A percentile compares a stretch with the other conserved stretches of the same genome.
These are phyloP conservation scores for Barbarea vulgaris DNA, from an alignment of 345 rosid genomes.

Conservation along the genomic window DNA sequence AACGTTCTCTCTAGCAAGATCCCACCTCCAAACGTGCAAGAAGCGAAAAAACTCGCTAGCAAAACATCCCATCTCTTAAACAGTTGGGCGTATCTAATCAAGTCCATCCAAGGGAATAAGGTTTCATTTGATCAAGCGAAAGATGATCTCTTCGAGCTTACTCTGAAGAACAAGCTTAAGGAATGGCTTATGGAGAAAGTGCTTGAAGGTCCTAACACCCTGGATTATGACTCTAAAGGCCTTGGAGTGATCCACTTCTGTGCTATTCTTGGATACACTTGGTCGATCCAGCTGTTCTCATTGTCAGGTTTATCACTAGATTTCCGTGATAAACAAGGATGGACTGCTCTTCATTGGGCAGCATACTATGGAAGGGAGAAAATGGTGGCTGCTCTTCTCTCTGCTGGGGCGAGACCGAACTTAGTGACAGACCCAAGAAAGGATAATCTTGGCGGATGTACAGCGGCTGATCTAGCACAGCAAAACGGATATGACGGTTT, in stretches of 20 bases:
- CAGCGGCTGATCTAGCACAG: slow-evolving; percentile 86
- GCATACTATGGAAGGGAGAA: slow-evolving; percentile 86
- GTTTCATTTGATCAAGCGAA: slow-evolving; percentile 63
- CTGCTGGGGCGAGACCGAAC: slow-evolving; percentile 89
- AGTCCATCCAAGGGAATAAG: slow-evolving; percentile 55
- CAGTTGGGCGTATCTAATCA: slow-evolving; percentile 73
- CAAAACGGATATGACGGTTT: slow-evolving; percentile 75
- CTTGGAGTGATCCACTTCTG: slow-evolving; percentile 92
- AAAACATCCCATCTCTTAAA: slow-evolving; percentile 55
- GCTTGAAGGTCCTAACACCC: slow-evolving; percentile 57
- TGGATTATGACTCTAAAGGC: slow-evolving; percentile 71
- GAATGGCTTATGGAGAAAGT: slow-evolving; percentile 94
- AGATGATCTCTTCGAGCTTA: slow-evolving; percentile 63
- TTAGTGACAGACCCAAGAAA: slow-evolving; percentile 83
- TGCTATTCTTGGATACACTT: slow-evolving; percentile 81
- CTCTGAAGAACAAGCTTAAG: slow-evolving; percentile 69
- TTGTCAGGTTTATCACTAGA: slow-evolving; percentile 78
- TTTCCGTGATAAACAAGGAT: slow-evolving; percentile 87
- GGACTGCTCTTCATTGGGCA: slow-evolving; percentile 99
- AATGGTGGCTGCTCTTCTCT: slow-evolving; percentile 89
- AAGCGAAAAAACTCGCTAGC: slow-evolving; percentile 61
- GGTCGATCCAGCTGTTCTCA: slow-evolving; percentile 78
- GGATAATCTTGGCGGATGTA: slow-evolving; percentile 71
- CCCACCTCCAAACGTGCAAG: slow-evolving; percentile 51
- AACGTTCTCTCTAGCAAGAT: slow-evolving; percentile 57